Percentiles rank a stretch among this genome's conserved stretches.
phyloP scores from a whole-genome alignment of 345 rosid species.

The Ceriops decandra region DNA sequence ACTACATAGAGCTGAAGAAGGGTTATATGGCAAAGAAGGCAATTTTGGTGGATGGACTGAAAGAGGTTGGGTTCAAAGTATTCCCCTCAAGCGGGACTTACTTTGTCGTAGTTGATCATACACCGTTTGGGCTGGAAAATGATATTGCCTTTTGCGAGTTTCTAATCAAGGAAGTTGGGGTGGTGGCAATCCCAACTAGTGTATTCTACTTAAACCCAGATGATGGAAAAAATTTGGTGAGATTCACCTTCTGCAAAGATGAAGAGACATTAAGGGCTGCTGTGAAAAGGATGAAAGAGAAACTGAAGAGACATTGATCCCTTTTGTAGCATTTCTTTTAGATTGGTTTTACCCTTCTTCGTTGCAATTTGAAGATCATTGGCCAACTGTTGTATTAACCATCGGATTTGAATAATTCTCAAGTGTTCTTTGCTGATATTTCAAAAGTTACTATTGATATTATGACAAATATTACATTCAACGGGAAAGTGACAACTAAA shows the following conservation, averaged over 20 bases:
- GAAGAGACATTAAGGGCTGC: constrained; percentile 81
- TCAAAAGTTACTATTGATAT: too few relatives aligned
- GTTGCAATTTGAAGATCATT: too few relatives aligned
- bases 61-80: constrained; percentile 78
- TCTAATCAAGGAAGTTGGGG: constrained; percentile 92
- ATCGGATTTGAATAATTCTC: too few relatives aligned
- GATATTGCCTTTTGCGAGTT: constrained; percentile 86
- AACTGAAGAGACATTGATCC: constrained; percentile 52
- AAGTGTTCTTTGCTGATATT: too few relatives aligned
- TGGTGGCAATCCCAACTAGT: constrained; percentile 87
- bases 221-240: constrained; percentile 90
- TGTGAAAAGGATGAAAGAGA: constrained; percentile 81
- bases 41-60: constrained; percentile 77
- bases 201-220: constrained; percentile 87
- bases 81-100: constrained; percentile 93
- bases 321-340: not conserved
- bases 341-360: too few relatives aligned
- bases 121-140: constrained; percentile 70
- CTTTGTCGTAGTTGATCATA: constrained; percentile 88
- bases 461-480: too few relatives aligned
- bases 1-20: constrained; percentile 63
- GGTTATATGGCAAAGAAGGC: constrained; percentile 77
- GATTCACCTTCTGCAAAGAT: constrained; percentile 94
- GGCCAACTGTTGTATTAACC: too few relatives aligned
- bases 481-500: too few relatives aligned